Evolutionary conservation across 2,329 filamentous ascomycete species (phyloP).

Genomic region (Colletotrichum somersetense): DNA sequence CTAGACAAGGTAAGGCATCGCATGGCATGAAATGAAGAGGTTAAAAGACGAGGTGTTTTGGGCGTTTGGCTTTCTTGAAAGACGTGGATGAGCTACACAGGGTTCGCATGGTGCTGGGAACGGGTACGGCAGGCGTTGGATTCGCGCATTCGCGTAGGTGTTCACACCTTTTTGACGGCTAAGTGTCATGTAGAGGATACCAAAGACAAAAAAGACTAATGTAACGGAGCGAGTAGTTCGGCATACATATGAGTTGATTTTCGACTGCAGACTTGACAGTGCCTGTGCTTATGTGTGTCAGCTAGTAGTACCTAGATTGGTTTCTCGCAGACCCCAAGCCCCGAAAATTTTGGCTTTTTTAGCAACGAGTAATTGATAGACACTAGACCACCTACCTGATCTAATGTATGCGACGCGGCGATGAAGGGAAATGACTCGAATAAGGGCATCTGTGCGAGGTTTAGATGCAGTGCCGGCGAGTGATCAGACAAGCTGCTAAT

Average conservation of each 20-base stretch:
- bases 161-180: not conserved
- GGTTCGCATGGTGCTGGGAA: slow-evolving; percentile 4
- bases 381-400: too few species aligned
- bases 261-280: slow-evolving; percentile 6
- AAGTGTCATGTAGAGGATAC: slow-evolving; percentile 32
- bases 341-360: not conserved
- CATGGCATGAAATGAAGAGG: slow-evolving; percentile 15
- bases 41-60: slow-evolving; percentile 29
- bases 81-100: not conserved
- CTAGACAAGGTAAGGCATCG: slow-evolving; percentile 45
- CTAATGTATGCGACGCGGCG: not conserved
- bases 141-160: slow-evolving; percentile 3
- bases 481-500: too few species aligned
- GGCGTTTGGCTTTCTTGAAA: slow-evolving; percentile 25
- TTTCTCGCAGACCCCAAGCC: slow-evolving; percentile 6
- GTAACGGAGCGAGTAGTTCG: slow-evolving; percentile 13
- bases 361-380: not conserved
- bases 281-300: slow-evolving; percentile 19
- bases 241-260: slow-evolving; percentile 24
- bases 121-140: slow-evolving; percentile 20
- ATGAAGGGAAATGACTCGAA: slow-evolving; percentile 8
- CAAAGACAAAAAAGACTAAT: slow-evolving; percentile 30
- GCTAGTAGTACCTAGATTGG: not conserved
- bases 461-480: slow-evolving; percentile 1
- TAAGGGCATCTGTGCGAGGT: slow-evolving; percentile 10